These are phyloP conservation scores for Diplocarpon mali DNA, from an alignment of 2,329 filamentous ascomycete species.

Conservation along the genomic window DNA sequence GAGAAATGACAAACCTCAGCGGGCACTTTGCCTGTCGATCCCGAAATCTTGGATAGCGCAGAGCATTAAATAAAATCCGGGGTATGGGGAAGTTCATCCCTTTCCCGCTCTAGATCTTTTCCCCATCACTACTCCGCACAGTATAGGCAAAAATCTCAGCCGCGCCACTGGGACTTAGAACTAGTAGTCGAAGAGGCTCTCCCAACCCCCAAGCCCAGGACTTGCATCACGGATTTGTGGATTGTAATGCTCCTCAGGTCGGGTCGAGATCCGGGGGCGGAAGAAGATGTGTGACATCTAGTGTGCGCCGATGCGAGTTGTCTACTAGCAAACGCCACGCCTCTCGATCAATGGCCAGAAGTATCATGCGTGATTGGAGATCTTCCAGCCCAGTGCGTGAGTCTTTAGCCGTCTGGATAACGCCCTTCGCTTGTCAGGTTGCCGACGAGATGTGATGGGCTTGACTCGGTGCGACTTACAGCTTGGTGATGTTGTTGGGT, in stretches of 20 bases:
- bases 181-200: neutral
- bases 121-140: constrained; percentile 1
- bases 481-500: too few species aligned
- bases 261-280: constrained; percentile 1
- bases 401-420: too few species aligned
- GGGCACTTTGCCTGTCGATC: constrained; percentile 3
- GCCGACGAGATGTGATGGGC: too few species aligned
- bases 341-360: too few species aligned
- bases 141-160: constrained; percentile 12
- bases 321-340: too few species aligned
- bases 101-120: constrained; percentile 7
- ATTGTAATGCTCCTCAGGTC: neutral
- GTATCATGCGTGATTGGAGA: too few species aligned
- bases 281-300: neutral
- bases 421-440: too few species aligned
- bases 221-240: too few species aligned
- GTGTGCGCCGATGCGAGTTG: neutral
- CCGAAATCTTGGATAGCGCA: neutral
- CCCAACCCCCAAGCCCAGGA: too few species aligned
- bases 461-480: too few species aligned
- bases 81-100: constrained; percentile 8
- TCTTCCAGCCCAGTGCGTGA: too few species aligned
- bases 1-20: constrained; percentile 1
- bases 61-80: constrained; percentile 10
- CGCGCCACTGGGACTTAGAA: constrained; percentile 6